Base-by-base conservation (phyloP, 106 monocot species). In the Dendrobium nobile region DNA sequence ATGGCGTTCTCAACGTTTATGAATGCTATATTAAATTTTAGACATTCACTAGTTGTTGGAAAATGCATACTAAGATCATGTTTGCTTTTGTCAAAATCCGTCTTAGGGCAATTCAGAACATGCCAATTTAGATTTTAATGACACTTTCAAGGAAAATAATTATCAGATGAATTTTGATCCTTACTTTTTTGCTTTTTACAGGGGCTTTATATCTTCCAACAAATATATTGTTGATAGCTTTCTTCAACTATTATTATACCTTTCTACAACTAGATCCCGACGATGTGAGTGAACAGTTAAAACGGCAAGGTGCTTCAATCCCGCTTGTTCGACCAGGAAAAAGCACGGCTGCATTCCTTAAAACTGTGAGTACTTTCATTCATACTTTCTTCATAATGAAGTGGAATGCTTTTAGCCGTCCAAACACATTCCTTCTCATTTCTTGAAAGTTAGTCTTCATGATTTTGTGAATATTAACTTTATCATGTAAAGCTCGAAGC, bases 181-280 rank as follows among this genome's bases (percentile, higher is more conserved):
- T 33, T 5, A 9, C 68, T 33, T 33, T 10, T 70, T 70, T 37
- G 37, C 22, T 74, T 41, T 17, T 79, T 89, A 27, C 81, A 99
- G 99, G 95, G 78, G 72, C 87, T 67, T 86, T 93, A 0, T 99
- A 99, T 85, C 89, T 93, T 87, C 95, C 99, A 48, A 92, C 95
- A 22, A 99, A 99, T 82, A 77, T 99, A 85, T 67, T 99, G 80
- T 86, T 99, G 10, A 95, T 99, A 82, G 99, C 95, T 20, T 99
- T 99, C 80, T 99, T 99, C 90, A 99, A 95, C 48, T 95, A 99
- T 75, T 95, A 95, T 77, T 99, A 99, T 77, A 99, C 99, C 37
- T 99, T 99, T 82, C 93, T 99, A 80, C 95, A 99, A 86, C 81
- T 99, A 85, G 99, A 99, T 85, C 99, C 99, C 78, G 93, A 95